A percentile compares a stretch with the other conserved stretches of the same genome.
Conservation (phyloP, 345 rosid genomes). For the Eucalyptus coolabah region DNA sequence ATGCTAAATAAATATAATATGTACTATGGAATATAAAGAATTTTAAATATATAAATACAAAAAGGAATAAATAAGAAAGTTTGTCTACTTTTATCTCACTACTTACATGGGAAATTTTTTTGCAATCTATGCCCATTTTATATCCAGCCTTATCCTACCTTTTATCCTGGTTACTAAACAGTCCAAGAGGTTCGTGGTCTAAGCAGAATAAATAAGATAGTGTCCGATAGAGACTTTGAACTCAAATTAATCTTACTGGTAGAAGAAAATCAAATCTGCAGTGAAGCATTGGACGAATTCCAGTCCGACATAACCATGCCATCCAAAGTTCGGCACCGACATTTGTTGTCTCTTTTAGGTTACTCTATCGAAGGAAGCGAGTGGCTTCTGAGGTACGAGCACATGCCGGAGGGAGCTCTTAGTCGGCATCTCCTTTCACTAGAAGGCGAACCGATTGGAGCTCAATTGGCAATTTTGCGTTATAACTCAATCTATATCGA, state of each 20-base stretch:
- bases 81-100: background rate
- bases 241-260: rapidly evolving
- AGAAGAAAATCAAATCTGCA: too few relatives aligned
- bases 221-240: too few relatives aligned
- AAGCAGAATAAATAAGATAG: background rate
- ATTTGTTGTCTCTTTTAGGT: background rate
- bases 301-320: background rate
- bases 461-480: background rate
- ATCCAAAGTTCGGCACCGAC: background rate
- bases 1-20: background rate
- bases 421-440: background rate
- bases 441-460: background rate
- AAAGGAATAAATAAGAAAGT: background rate
- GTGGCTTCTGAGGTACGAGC: background rate
- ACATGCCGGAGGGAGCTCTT: background rate
- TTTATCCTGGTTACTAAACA: background rate
- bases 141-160: background rate
- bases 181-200: background rate
- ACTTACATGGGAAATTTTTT: background rate
- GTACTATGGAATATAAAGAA: background rate
- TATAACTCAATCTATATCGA: background rate
- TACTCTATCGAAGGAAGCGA: too few relatives aligned
- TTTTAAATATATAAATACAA: background rate
- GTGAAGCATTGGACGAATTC: too few relatives aligned
- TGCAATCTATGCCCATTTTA: background rate